Percentiles rank a stretch among this genome's conserved stretches.
Conservation (phyloP, 73 alveolate genomes). For the Blepharisma japonicum region DNA sequence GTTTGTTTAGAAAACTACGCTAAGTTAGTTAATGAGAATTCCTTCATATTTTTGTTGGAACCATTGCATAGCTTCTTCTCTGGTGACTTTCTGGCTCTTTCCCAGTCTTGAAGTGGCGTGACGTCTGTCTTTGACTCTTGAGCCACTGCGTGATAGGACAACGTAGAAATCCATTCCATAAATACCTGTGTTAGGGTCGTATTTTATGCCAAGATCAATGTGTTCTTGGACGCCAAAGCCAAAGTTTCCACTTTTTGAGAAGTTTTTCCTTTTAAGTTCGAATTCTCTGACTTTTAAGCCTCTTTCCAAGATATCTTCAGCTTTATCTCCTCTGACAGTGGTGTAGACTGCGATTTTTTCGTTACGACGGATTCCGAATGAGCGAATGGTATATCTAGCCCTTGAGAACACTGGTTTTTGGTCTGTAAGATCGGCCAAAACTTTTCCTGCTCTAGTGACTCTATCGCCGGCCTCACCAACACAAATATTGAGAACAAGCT, state of each 20-base stretch:
- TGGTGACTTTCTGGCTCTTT: slow-evolving; percentile 41
- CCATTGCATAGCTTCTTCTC: slow-evolving; percentile 50
- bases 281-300: slow-evolving; percentile 75
- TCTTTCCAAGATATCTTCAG: slow-evolving; percentile 63
- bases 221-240: slow-evolving; percentile 79
- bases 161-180: slow-evolving; percentile 76
- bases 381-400: slow-evolving; percentile 74
- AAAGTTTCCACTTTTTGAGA: slow-evolving; percentile 68
- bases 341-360: slow-evolving; percentile 70
- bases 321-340: slow-evolving; percentile 75
- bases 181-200: slow-evolving; percentile 66
- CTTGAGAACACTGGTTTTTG: slow-evolving; percentile 71
- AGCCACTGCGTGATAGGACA: slow-evolving; percentile 66
- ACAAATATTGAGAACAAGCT: slow-evolving; percentile 65
- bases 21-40: no score
- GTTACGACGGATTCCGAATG: slow-evolving; percentile 72
- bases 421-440: slow-evolving; percentile 64
- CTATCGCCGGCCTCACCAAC: slow-evolving; percentile 81
- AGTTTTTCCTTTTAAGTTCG: slow-evolving; percentile 62
- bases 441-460: slow-evolving; percentile 74
- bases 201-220: slow-evolving; percentile 75
- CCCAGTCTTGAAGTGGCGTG: slow-evolving; percentile 3
- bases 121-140: slow-evolving; percentile 57
- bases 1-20: no score
- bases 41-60: slow-evolving; percentile 54